Evolutionary conservation across 805 yeast genomes (phyloP), one percentile per base, ranked within the genome.

Genomic region (Kuraishia ogatae): DNA sequence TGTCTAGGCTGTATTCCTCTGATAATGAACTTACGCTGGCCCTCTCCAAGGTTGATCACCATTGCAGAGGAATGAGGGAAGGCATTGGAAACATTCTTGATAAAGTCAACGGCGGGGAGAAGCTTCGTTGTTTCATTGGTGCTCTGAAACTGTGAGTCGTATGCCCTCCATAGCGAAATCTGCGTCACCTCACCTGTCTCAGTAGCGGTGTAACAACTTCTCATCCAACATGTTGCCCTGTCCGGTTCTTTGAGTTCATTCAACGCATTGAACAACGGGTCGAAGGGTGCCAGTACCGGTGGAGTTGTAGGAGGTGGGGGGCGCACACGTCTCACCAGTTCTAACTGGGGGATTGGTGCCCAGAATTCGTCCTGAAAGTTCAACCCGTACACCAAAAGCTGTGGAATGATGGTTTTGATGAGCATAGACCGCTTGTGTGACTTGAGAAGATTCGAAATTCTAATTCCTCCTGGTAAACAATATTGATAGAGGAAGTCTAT

Each of bases 81-180:
- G 0, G 97, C 96, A 57, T 83, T 82, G 39, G 92, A 86, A 21
- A 93, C 98, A 65, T 94, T 93, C 63, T 93, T 90, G 67, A 94
- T 94, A 68, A 94, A 94, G 61, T 94, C 98, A 13, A 94, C 97
- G 0, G 99, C 99, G 0, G 97, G 96, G 35, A 93, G 76, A 52
- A 93, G 72, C 61, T 83, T 81, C 46, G 80, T 76, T 62, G 84
- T 79, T 29, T 71, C 75, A 50, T 73, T 70, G 80, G 81, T 54
- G 78, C 79, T 58, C 21, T 86, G 86, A 64, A 94, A 94, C 66
- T 87, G 94, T 15, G 83, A 74, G 68, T 94, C 98, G 71, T 94
- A 94, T 0, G 96, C 83, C 68, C 91, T 89, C 99, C 99, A 94
- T 50, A 94, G 78, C 20, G 96, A 87, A 24, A 94, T 92, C 71